These are phyloP conservation scores for Botrytis fabae DNA, from an alignment of 2,329 filamentous ascomycete species.

Conservation along the genomic window DNA sequence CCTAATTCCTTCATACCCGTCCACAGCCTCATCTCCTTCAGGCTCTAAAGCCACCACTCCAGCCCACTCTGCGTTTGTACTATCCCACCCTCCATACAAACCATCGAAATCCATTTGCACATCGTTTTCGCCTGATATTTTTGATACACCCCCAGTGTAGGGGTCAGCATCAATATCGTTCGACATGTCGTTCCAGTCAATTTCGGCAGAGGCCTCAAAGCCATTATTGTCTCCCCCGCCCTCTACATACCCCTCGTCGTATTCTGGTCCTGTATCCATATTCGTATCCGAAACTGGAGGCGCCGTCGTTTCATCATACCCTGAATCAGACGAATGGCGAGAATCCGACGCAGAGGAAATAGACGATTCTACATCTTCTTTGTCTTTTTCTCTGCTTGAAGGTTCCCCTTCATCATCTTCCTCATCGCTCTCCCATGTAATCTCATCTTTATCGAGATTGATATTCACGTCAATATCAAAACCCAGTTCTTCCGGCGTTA, in stretches of 20 bases:
- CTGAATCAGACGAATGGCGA: neutral
- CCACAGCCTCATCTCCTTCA: neutral
- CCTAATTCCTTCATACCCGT: neutral
- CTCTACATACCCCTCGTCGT: neutral
- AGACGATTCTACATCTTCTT: neutral
- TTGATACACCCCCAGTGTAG: neutral
- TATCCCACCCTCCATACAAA: neutral
- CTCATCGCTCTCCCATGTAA: constrained; percentile 12
- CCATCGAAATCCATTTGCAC: neutral
- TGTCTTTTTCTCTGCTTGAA: neutral
- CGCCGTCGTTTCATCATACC: neutral
- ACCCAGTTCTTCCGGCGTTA: neutral
- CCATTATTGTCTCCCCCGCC: neutral
- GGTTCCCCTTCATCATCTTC: neutral
- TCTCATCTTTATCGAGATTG: neutral
- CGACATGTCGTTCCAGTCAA: constrained; percentile 7
- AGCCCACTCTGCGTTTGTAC: neutral
- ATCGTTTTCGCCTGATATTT: neutral
- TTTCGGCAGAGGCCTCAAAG: neutral
- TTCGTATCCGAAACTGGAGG: neutral
- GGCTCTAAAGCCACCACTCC: neutral
- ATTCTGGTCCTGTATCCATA: neutral
- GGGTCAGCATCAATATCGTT: constrained; percentile 4
- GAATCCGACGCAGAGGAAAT: neutral
- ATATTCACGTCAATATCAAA: neutral